Evolutionary conservation across 306 rosid genomes (phyloP).

Genomic region (Gastrolobium bilobum): DNA sequence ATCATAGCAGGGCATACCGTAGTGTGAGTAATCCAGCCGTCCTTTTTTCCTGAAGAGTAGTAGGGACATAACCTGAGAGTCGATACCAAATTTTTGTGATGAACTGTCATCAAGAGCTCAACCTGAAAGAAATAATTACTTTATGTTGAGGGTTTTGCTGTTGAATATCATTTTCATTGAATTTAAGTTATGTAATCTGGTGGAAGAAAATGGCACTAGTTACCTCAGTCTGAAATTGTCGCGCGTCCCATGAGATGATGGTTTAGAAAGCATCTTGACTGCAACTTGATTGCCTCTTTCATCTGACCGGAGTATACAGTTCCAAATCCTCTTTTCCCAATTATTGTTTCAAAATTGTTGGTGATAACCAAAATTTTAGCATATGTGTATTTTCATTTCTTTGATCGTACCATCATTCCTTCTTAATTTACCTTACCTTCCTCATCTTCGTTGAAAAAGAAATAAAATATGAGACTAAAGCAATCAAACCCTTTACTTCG

Average conservation of each 20-base stretch:
- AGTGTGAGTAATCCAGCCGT: slow-evolving; percentile 58
- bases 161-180: slow-evolving; percentile 34
- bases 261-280: slow-evolving; percentile 68
- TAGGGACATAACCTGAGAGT: slow-evolving; percentile 67
- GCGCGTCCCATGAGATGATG: slow-evolving; percentile 77
- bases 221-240: slow-evolving; percentile 79
- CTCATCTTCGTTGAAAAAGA: slow-evolving; percentile 42
- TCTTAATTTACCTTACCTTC: slow-evolving; percentile 46
- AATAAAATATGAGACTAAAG: neutral
- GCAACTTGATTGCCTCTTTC: slow-evolving; percentile 75
- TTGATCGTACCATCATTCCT: slow-evolving; percentile 55
- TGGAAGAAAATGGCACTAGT: slow-evolving; percentile 1
- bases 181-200: slow-evolving; percentile 10
- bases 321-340: slow-evolving; percentile 83
- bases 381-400: slow-evolving; percentile 63
- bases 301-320: slow-evolving; percentile 62
- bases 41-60: slow-evolving; percentile 56
- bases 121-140: slow-evolving; percentile 59
- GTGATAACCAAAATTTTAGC: slow-evolving; percentile 64
- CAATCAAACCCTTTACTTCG: neutral
- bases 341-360: slow-evolving; percentile 57
- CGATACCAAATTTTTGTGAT: slow-evolving; percentile 68
- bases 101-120: slow-evolving; percentile 69
- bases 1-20: slow-evolving; percentile 55
- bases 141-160: slow-evolving; percentile 40